Conservation (phyloP, 371 early-diverging fungal genomes). For the Circinella minor region DNA sequence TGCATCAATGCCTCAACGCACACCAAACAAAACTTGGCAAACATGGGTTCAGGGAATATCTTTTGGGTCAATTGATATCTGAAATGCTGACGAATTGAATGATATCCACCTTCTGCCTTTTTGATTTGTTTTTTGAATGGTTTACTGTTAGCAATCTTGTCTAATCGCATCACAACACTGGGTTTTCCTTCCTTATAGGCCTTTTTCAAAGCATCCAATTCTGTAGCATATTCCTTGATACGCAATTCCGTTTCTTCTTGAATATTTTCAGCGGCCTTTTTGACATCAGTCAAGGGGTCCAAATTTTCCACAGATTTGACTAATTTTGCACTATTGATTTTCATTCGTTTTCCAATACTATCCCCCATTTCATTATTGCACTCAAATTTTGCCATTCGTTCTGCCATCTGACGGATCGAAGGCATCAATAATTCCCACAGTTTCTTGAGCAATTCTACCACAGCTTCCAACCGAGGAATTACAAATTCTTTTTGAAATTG, state of each 20-base stretch:
- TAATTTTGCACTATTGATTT: slow-evolving; percentile 14
- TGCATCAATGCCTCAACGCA: slow-evolving; percentile 67
- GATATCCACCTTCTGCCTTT: slow-evolving; percentile 46
- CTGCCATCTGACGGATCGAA: slow-evolving; percentile 40
- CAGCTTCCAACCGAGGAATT: slow-evolving; percentile 26
- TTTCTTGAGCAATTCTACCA: slow-evolving; percentile 24
- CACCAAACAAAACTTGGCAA: slow-evolving; percentile 30
- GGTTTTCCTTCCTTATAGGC: slow-evolving; percentile 33
- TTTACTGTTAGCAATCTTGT: slow-evolving; percentile 59
- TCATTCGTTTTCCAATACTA: no score
- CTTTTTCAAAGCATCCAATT: slow-evolving; percentile 20
- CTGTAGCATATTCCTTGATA: slow-evolving; percentile 51
- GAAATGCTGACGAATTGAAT: slow-evolving; percentile 22
- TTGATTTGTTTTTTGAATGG: slow-evolving; percentile 64
- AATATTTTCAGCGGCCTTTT: slow-evolving; percentile 15
- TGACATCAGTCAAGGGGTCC: slow-evolving; percentile 21
- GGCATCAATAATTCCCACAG: slow-evolving; percentile 39
- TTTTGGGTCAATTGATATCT: slow-evolving; percentile 20
- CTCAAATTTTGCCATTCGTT: slow-evolving; percentile 30
- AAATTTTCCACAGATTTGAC: slow-evolving; percentile 20
- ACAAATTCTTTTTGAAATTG: slow-evolving; percentile 35
- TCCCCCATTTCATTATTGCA: slow-evolving; percentile 13
- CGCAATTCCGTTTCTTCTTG: slow-evolving; percentile 16
- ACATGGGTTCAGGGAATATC: slow-evolving; percentile 31
- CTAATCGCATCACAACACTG: slow-evolving; percentile 58